phyloP scores from a whole-genome alignment of 371 early-diverging fungal genomes.

The Lichtheimia ramosa region DNA sequence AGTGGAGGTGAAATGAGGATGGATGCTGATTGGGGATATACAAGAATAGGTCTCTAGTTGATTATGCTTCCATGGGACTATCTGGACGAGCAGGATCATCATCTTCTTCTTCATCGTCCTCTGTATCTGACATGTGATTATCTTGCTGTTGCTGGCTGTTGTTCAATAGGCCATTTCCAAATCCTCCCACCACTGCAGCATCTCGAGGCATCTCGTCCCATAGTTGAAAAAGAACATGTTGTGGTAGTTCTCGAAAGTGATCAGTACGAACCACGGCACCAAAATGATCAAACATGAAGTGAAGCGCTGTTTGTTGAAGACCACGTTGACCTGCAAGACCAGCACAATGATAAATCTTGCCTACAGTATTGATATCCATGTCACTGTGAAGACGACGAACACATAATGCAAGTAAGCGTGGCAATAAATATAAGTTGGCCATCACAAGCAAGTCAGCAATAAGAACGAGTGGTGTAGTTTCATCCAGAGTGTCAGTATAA shows the following conservation, averaged over 20 bases:
- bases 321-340: constrained; percentile 57
- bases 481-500: constrained; percentile 62
- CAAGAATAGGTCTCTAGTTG: background rate
- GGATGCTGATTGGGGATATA: background rate
- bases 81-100: constrained; percentile 4
- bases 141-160: background rate
- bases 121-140: background rate
- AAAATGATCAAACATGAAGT: constrained; percentile 66
- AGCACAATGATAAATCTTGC: constrained; percentile 62
- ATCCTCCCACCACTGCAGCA: constrained; percentile 33
- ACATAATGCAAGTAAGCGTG: constrained; percentile 57
- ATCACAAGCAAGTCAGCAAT: constrained; percentile 65
- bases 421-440: constrained; percentile 62
- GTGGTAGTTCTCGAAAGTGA: constrained; percentile 55
- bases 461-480: constrained; percentile 29
- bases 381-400: constrained; percentile 47
- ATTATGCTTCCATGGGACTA: constrained; percentile 22
- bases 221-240: constrained; percentile 58
- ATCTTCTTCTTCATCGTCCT: constrained; percentile 9
- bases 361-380: constrained; percentile 56
- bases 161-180: background rate
- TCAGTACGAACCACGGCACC: constrained; percentile 61
- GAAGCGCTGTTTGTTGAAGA: constrained; percentile 56
- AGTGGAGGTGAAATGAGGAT: background rate
- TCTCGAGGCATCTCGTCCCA: constrained; percentile 60